A percentile compares a stretch with the other conserved stretches of the same genome.
Conservation (phyloP, 805 yeast genomes). For the Hemisphaericaspora nanyangensis region DNA sequence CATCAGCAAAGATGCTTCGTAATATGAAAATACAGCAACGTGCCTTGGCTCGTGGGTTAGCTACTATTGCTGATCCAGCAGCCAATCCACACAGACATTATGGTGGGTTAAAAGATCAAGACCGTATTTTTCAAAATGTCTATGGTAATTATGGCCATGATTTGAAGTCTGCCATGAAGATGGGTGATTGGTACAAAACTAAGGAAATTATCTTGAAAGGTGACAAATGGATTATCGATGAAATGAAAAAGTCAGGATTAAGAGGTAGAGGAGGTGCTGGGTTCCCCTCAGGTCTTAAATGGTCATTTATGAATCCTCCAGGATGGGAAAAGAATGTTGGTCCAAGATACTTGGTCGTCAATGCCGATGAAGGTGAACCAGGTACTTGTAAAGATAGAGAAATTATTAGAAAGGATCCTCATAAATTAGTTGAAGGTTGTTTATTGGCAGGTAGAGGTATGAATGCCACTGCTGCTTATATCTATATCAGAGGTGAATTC, state of each 20-base stretch:
- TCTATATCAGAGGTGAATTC: constrained; percentile 87
- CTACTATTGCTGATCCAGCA: constrained; percentile 46
- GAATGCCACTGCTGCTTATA: constrained; percentile 92
- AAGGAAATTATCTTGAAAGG: constrained; percentile 81
- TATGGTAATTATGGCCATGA: constrained; percentile 75
- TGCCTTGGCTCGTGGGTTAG: constrained; percentile 32
- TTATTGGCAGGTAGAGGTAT: constrained; percentile 84
- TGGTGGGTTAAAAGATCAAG: constrained; percentile 79
- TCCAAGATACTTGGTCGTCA: constrained; percentile 85
- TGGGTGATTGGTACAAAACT: constrained; percentile 93
- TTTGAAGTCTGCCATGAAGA: constrained; percentile 65
- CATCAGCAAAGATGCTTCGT: constrained; percentile 29
- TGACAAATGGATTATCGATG: constrained; percentile 86
- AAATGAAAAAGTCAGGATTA: constrained; percentile 77
- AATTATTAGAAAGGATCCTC: constrained; percentile 88
- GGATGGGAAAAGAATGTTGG: constrained; percentile 90
- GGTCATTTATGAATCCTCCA: constrained; percentile 95
- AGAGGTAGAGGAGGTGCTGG: constrained; percentile 96
- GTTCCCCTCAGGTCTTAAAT: constrained; percentile 84
- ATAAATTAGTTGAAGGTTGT: constrained; percentile 90
- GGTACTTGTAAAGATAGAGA: constrained; percentile 93
- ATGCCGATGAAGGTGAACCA: constrained; percentile 95
- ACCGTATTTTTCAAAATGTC: constrained; percentile 82
- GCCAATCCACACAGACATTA: constrained; percentile 50
- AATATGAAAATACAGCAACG: constrained; percentile 23